Evolutionary conservation across 1,284 basidiomycete species (phyloP), one percentile per base, ranked within the genome.

Genomic region (Marasmius tenuissimus): DNA sequence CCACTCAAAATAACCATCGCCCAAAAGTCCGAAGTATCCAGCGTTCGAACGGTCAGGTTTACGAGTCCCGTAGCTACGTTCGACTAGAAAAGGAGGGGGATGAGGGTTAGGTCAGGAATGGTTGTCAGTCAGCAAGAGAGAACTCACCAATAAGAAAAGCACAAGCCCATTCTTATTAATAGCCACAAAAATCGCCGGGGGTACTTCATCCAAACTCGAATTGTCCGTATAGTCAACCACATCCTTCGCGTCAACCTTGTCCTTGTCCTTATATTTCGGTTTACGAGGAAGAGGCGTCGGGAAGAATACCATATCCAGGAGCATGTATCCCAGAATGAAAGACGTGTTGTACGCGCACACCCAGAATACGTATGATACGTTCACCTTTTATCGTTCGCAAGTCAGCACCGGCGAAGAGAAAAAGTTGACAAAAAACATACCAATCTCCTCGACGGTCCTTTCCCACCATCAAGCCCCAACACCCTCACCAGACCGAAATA

Each of bases 291-390:
- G 73, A 0, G 77, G 77, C 9, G 77, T 76, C 12, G 86, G 81
- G 70, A 88, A 89, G 70, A 92, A 87, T 49, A 81, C 68, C 57
- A 89, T 80, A 69, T 97, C 93, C 37, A 98, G 76, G 20, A 88
- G 65, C 53, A 96, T 80, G 73, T 98, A 97, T 1, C 85, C 87
- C 9, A 95, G 80, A 20, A 98, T 78, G 76, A 96, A 96, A 1
- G 88, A 84, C 0, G 91, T 88, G 74, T 98, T 99, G 85, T 89
- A 97, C 1, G 94, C 96, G 0, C 85, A 84, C 7, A 92, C 85
- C 95, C 96, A 98, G 27, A 96, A 74, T 45, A 97, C 87, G 73
- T 99, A 99, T 1, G 90, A 82, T 27, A 94, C 68, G 70, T 99
- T 98, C 60, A 94, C 27, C 27, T 27, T n/a, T n/a, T n/a, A n/a